Percentiles rank a stretch among this genome's conserved stretches.
These are phyloP conservation scores for Leishmania major DNA, from an alignment of 208 protist species.

Conservation along the genomic window DNA sequence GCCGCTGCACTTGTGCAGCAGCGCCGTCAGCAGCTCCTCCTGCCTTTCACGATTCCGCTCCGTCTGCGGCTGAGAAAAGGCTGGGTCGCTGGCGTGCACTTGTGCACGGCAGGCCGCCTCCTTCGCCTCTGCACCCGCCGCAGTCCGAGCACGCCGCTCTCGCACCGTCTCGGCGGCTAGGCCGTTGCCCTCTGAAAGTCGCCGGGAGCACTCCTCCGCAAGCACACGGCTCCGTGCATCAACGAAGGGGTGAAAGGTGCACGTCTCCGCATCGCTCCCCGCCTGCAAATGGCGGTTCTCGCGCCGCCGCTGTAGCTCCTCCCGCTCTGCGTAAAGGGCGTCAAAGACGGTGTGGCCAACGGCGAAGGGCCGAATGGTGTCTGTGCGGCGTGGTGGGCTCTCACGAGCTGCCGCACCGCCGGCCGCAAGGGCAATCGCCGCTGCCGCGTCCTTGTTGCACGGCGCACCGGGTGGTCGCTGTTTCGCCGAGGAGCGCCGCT, in stretches of 20 bases:
- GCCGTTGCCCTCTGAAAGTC: constrained; percentile 19
- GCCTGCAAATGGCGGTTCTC: constrained; percentile 26
- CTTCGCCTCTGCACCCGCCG: constrained; percentile 1
- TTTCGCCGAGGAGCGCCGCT: not conserved
- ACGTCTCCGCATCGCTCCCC: constrained; percentile 22
- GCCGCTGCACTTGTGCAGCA: constrained; percentile 5
- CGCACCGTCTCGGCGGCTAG: constrained; percentile 22
- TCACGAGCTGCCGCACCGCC: not conserved
- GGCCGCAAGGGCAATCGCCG: constrained; percentile 17
- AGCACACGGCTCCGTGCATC: constrained; percentile 28
- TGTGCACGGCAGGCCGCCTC: constrained; percentile 5
- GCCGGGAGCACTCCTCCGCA: constrained; percentile 31
- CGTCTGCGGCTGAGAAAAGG: constrained; percentile 3
- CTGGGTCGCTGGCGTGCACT: constrained; percentile 14
- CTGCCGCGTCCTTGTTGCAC: constrained; percentile 3
- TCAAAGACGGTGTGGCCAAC: constrained; percentile 28
- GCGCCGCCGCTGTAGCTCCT: constrained; percentile 31
- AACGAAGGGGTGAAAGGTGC: constrained; percentile 27
- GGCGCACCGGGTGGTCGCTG: not conserved
- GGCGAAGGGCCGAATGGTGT: not conserved
- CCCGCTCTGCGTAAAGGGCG: constrained; percentile 33
- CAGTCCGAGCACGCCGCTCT: constrained; percentile 7
- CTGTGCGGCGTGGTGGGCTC: not conserved
- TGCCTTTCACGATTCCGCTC: constrained; percentile 10
- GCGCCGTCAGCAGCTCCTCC: constrained; percentile 10